Conservation (phyloP, 768 basidiomycete genomes). For the Chiua virens region DNA sequence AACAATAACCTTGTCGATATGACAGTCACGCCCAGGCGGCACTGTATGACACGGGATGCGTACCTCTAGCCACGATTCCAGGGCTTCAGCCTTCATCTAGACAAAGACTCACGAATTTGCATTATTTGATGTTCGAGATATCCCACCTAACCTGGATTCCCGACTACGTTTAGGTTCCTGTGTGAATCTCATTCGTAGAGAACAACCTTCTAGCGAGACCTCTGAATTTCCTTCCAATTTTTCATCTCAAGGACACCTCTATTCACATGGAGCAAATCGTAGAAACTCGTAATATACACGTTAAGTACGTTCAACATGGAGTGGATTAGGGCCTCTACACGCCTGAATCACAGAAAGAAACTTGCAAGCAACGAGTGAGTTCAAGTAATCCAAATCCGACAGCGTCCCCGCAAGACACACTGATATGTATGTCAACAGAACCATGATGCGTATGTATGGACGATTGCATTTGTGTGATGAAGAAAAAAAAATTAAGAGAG, state of each 20-base stretch:
- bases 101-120: not conserved
- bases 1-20: constrained; percentile 7
- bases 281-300: not conserved
- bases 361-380: constrained; percentile 5
- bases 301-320: not conserved
- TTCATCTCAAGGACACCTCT: not conserved
- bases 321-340: not conserved
- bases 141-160: too few relatives aligned
- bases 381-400: constrained; percentile 6
- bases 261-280: constrained; percentile 2
- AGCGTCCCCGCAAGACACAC: not conserved
- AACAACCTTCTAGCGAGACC: too few relatives aligned
- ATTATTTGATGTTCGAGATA: too few relatives aligned
- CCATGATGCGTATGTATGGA: constrained; percentile 18
- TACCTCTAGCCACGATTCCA: constrained; percentile 4
- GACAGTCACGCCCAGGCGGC: not conserved
- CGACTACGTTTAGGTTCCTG: too few relatives aligned
- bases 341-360: not conserved
- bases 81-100: not conserved
- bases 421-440: constrained; percentile 6
- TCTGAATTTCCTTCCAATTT: too few relatives aligned
- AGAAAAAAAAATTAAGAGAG: constrained; percentile 4
- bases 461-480: constrained; percentile 13
- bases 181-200: too few relatives aligned
- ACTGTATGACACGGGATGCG: not conserved